Conservation (phyloP, 1,284 basidiomycete species). For the Sporisorium graminicola region DNA sequence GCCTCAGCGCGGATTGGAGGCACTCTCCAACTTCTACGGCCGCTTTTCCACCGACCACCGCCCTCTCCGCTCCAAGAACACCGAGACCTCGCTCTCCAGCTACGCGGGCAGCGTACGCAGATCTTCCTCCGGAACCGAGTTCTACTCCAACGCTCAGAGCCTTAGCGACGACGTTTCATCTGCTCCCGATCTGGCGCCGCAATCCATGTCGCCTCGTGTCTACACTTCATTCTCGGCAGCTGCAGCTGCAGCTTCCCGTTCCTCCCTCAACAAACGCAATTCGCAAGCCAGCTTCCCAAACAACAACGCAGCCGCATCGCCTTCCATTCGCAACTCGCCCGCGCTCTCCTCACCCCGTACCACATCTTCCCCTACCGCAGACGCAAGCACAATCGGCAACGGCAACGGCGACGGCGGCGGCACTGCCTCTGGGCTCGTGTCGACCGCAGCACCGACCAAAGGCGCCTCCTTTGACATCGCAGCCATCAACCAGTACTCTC, state of each 20-base stretch:
- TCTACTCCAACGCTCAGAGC: constrained; percentile 40
- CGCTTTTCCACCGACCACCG: constrained; percentile 39
- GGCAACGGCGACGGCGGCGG: not conserved
- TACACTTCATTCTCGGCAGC: constrained; percentile 44
- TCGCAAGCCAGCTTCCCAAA: constrained; percentile 26
- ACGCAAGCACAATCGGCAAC: not conserved
- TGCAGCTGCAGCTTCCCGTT: constrained; percentile 46
- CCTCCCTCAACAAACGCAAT: constrained; percentile 35
- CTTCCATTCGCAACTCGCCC: constrained; percentile 28
- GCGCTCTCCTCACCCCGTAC: constrained; percentile 34
- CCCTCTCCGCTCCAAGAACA: constrained; percentile 20
- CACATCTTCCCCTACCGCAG: constrained; percentile 11
- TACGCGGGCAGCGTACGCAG: constrained; percentile 37
- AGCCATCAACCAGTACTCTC: constrained; percentile 37
- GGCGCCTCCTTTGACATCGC: constrained; percentile 23
- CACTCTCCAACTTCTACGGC: constrained; percentile 47
- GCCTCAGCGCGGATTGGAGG: constrained; percentile 42
- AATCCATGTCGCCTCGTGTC: constrained; percentile 26
- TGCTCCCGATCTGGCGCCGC: not conserved
- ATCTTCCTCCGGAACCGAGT: constrained; percentile 33
- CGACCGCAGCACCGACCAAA: constrained; percentile 13
- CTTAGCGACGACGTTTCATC: constrained; percentile 11
- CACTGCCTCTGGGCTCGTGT: constrained; percentile 11
- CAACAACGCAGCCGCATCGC: constrained; percentile 17
- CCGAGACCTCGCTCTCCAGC: constrained; percentile 31